These are phyloP conservation scores for Ailanthus altissimus DNA, from an alignment of 345 rosid genomes.

Conservation along the genomic window DNA sequence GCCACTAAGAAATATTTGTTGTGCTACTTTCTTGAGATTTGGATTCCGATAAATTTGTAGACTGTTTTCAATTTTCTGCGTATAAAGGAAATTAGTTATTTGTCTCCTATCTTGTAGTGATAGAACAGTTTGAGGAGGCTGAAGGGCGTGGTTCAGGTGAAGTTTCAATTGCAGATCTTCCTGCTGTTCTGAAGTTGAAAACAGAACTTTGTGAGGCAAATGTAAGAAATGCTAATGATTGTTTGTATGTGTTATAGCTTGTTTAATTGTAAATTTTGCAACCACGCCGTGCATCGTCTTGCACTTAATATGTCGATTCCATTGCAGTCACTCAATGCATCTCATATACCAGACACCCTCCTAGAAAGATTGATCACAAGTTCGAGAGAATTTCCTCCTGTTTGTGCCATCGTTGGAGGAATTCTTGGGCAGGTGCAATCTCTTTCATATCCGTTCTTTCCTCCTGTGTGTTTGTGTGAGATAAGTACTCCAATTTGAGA, in stretches of 20 bases:
- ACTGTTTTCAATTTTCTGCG: not conserved
- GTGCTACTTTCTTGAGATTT: not conserved
- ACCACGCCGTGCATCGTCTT: constrained; percentile 1
- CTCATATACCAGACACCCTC: constrained; percentile 59
- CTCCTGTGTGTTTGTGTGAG: not conserved
- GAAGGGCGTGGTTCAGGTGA: constrained; percentile 60
- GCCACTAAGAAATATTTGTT: not conserved
- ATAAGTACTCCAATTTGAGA: not conserved
- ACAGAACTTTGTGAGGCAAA: constrained; percentile 71
- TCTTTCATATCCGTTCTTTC: not conserved
- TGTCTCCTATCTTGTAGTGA: constrained; percentile 46
- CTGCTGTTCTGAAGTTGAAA: constrained; percentile 57
- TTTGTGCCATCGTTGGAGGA: constrained; percentile 93
- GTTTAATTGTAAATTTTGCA: not conserved
- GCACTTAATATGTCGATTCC: not conserved
- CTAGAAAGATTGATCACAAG: constrained; percentile 67
- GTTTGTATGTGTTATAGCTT: not conserved
- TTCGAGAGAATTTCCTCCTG: constrained; percentile 71
- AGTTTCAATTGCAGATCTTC: constrained; percentile 55
- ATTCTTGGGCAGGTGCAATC: constrained; percentile 82
- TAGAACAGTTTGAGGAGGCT: constrained; percentile 73
- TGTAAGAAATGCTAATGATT: constrained; percentile 36
- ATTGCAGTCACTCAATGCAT: constrained; percentile 59
- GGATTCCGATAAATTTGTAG: not conserved
- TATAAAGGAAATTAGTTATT: not conserved